Percentiles rank a stretch among this genome's conserved stretches.
phyloP scores from a whole-genome alignment of 116 monocot species.

The Posidonia oceanica region DNA sequence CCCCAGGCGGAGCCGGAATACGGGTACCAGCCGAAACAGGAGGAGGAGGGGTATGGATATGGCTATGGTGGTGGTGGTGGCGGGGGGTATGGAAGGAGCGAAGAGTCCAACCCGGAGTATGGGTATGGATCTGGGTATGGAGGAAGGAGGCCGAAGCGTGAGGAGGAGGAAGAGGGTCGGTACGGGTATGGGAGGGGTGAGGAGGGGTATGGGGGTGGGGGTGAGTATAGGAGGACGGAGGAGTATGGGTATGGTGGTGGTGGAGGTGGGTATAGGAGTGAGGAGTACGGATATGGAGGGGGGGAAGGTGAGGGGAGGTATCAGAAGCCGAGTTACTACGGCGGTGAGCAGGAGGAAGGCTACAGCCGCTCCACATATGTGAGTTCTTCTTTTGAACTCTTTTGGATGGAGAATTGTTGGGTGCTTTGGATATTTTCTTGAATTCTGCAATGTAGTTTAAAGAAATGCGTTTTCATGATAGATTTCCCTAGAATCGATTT shows the following conservation, averaged over 20 bases:
- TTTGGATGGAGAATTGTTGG: too few relatives aligned
- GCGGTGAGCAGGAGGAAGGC: conserved; percentile 2
- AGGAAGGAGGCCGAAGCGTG: neutral
- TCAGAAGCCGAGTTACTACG: neutral
- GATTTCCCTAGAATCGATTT: too few relatives aligned
- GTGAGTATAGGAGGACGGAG: conserved; percentile 8
- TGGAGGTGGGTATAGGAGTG: neutral
- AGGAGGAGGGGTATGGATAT: neutral
- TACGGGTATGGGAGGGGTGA: neutral
- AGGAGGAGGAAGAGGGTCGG: neutral
- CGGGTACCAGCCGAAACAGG: conserved; percentile 1
- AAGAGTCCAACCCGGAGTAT: neutral
- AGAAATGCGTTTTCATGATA: too few relatives aligned
- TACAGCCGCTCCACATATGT: neutral
- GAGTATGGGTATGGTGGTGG: conserved; percentile 3
- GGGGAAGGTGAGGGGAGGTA: neutral
- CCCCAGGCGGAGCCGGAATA: neutral
- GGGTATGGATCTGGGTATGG: neutral
- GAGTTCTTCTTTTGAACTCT: neutral
- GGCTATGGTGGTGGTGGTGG: neutral
- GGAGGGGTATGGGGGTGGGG: conserved; percentile 2
- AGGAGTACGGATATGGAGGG: neutral
- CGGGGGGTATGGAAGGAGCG: conserved; percentile 1
- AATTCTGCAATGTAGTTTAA: too few relatives aligned
- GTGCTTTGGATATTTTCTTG: too few relatives aligned